Evolutionary conservation across 345 rosid genomes (phyloP), one percentile per base, ranked within the genome.

Genomic region (Sonneratia caseolaris): DNA sequence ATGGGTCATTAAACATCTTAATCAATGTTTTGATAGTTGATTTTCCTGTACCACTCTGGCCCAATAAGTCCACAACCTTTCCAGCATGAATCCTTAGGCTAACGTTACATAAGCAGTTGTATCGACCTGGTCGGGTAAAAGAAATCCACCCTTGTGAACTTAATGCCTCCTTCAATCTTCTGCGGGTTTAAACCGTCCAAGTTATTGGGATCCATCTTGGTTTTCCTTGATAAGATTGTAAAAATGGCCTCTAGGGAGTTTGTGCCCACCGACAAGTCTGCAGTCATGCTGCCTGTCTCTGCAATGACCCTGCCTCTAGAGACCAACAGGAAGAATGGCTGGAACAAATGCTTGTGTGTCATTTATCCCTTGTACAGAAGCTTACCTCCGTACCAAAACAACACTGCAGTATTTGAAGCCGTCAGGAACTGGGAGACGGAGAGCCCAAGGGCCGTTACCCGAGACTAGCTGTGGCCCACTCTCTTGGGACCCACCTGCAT

Each of bases 201-300:
- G 64, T 78, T 74, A 73, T 82, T 78, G 0, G 81, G 79, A 8
- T 71, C 73, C 1, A 82, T 82, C 57, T 78, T 70, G 55, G 71
- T 76, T 18, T 78, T 64, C 72, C 82, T 75, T 24, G 73, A 68
- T 18, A 82, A 64, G 55, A 74, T 79, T 12, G 43, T 48, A 32
- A 70, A 74, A 65, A 80, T 42, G 16, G 73, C 77, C 40, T 71
- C 72, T 45, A 80, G 62, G 4, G 84, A 80, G 27, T 53, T 56
- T 5, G 73, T 67, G 48, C 82, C 79, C 61, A 76, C 79, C 0
- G 83, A 71, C 57, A 79, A 47, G 72, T 78, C 87, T 0, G 76
- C 10, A 16, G 79, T 81, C 82, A 79, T 79, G 69, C 81, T 84
- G 59, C 80, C 84, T 69, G 83, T 59, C 48, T 77, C 83, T 27